phyloP scores from a whole-genome alignment of 2,329 filamentous ascomycete genomes.

The Fusarium domesticum region DNA sequence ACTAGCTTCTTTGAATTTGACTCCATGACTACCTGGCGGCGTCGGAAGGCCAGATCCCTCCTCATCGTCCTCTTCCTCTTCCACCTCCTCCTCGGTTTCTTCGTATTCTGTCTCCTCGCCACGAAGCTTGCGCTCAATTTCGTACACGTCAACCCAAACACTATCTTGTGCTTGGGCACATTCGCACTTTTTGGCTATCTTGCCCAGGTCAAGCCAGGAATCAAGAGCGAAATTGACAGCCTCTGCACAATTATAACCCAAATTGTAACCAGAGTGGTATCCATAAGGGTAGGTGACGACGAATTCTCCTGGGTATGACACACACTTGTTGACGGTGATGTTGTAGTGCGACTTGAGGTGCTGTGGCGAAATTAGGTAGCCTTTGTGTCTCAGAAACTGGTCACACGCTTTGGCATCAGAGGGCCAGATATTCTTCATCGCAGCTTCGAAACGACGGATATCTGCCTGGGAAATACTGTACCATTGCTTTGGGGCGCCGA shows the following conservation, averaged over 20 bases:
- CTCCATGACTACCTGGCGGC: conserved; percentile 70
- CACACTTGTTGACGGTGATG: conserved; percentile 93
- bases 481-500: conserved; percentile 98
- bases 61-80: conserved; percentile 63
- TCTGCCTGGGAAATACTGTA: conserved; percentile 98
- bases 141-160: conserved; percentile 95
- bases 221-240: conserved; percentile 98
- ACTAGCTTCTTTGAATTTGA: conserved; percentile 58
- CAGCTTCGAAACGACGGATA: conserved; percentile 84
- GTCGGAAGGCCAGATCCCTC: conserved; percentile 69
- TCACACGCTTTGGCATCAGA: conserved; percentile 92
- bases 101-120: conserved; percentile 86
- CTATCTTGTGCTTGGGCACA: conserved; percentile 94
- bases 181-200: conserved; percentile 94
- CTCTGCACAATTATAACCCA: conserved; percentile 98
- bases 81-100: conserved; percentile 67
- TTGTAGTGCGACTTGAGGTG: conserved; percentile 83
- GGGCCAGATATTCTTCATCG: conserved; percentile 95
- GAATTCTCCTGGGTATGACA: conserved; percentile 95
- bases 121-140: conserved; percentile 89
- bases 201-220: conserved; percentile 90
- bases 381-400: conserved; percentile 96
- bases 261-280: conserved; percentile 96
- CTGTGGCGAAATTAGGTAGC: conserved; percentile 90
- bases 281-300: conserved; percentile 98